These are phyloP conservation scores for Cladosporium sp. DNA, from an alignment of 2,329 filamentous ascomycete species.

Conservation along the genomic window DNA sequence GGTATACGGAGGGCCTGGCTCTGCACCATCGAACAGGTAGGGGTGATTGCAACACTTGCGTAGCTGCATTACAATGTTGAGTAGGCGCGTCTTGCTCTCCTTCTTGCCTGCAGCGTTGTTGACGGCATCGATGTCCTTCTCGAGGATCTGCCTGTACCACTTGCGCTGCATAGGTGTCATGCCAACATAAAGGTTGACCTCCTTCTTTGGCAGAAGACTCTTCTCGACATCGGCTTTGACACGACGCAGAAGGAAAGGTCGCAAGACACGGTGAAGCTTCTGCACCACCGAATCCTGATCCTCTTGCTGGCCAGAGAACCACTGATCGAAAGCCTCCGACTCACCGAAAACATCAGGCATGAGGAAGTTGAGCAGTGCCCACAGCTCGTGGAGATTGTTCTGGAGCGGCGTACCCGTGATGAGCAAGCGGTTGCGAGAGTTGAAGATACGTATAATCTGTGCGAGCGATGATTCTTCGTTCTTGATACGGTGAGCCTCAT, in stretches of 20 bases:
- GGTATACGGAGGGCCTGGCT: constrained; percentile 95
- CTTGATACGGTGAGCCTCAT: constrained; percentile 98
- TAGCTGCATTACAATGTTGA: constrained; percentile 99
- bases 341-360: constrained; percentile 98
- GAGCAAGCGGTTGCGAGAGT: constrained; percentile 88
- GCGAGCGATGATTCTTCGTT: constrained; percentile 97
- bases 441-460: constrained; percentile 94
- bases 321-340: constrained; percentile 93
- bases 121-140: constrained; percentile 98
- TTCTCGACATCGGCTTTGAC: constrained; percentile 99
- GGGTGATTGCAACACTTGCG: constrained; percentile 99
- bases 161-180: constrained; percentile 99
- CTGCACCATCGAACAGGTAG: constrained; percentile 95
- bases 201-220: constrained; percentile 94
- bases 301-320: constrained; percentile 87
- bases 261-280: constrained; percentile 87
- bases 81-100: constrained; percentile 92
- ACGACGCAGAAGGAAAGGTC: constrained; percentile 90
- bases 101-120: constrained; percentile 95
- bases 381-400: constrained; percentile 97
- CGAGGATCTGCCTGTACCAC: constrained; percentile 98
- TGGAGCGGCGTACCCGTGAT: constrained; percentile 97
- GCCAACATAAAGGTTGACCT: constrained; percentile 93
- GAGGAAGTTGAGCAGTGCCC: constrained; percentile 95
- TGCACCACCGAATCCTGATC: constrained; percentile 96